These are phyloP conservation scores for Fusarium burgessii DNA, from an alignment of 2,329 filamentous ascomycete genomes.

Conservation along the genomic window DNA sequence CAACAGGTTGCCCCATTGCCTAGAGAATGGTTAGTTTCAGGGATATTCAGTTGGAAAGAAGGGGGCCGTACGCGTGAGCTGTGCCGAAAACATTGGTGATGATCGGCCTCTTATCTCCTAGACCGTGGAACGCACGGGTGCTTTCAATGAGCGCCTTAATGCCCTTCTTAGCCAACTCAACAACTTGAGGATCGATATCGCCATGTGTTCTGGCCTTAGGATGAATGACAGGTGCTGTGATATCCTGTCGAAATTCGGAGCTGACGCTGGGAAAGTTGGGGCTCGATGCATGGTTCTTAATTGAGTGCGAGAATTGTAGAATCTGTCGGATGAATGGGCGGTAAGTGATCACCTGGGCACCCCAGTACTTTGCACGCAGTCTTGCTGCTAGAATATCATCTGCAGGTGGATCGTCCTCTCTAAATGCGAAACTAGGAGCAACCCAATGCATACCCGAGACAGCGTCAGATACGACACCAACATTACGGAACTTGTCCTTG, in stretches of 20 bases:
- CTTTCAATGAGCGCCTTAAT: slow-evolving; percentile 84
- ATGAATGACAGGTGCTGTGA: slow-evolving; percentile 54
- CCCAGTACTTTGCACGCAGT: slow-evolving; percentile 93
- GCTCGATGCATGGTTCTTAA: slow-evolving; percentile 51
- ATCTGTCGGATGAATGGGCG: slow-evolving; percentile 77
- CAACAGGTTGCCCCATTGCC: slow-evolving; percentile 96
- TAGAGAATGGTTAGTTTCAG: slow-evolving; percentile 52
- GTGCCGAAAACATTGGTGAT: slow-evolving; percentile 98
- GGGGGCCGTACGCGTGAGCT: slow-evolving; percentile 84
- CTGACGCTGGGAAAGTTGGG: slow-evolving; percentile 49
- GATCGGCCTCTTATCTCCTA: slow-evolving; percentile 75
- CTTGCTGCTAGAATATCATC: slow-evolving; percentile 83
- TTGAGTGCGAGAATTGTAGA: slow-evolving; percentile 60
- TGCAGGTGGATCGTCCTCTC: slow-evolving; percentile 77
- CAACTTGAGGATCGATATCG: slow-evolving; percentile 60
- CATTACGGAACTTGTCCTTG: slow-evolving; percentile 58
- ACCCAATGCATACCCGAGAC: slow-evolving; percentile 61
- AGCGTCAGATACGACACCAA: slow-evolving; percentile 59
- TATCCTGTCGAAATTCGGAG: slow-evolving; percentile 53
- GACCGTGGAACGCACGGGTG: slow-evolving; percentile 81
- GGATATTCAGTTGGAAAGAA: neutral
- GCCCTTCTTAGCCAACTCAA: slow-evolving; percentile 70
- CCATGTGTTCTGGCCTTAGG: slow-evolving; percentile 52
- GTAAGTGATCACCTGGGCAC: slow-evolving; percentile 89
- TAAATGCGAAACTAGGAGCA: slow-evolving; percentile 65